phyloP scores from a whole-genome alignment of 768 basidiomycete species.

The Boletellus sp. region DNA sequence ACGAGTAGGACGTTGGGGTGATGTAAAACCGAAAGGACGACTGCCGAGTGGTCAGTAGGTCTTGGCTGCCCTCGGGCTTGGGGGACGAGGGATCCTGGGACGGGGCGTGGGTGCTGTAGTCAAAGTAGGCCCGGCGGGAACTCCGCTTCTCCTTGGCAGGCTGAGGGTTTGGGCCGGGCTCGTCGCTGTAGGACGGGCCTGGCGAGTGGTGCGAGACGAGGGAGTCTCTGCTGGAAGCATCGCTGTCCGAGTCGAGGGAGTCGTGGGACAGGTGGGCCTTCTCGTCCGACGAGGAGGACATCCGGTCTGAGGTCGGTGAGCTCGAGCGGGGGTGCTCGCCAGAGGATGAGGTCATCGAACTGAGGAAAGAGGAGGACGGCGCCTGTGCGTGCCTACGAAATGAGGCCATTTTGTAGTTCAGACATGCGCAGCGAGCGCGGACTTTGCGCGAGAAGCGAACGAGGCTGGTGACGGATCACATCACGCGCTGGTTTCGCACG shows the following conservation, averaged over 20 bases:
- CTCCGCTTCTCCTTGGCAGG: constrained; percentile 16
- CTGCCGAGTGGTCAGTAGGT: neutral
- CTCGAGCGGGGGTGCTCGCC: too few species aligned
- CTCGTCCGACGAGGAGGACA: neutral
- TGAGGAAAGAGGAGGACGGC: neutral
- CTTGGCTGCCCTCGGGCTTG: constrained; percentile 7
- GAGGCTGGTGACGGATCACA: too few species aligned
- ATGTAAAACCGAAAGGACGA: neutral
- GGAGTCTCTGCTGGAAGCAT: constrained; percentile 8
- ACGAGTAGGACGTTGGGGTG: constrained; percentile 7
- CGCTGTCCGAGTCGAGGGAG: constrained; percentile 13
- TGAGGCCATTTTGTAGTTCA: neutral
- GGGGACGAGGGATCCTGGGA: neutral
- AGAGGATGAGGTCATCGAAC: neutral
- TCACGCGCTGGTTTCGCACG: neutral
- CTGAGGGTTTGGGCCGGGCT: too few species aligned
- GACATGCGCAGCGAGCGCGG: neutral
- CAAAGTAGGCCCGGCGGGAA: constrained; percentile 20
- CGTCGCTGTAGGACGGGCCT: constrained; percentile 8
- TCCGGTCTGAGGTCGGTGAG: too few species aligned
- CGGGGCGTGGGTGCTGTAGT: constrained; percentile 16
- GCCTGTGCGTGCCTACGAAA: neutral
- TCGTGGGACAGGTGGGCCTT: neutral
- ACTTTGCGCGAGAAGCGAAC: neutral
- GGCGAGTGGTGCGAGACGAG: neutral